A percentile compares a stretch with the other conserved stretches of the same genome.
phyloP scores from a whole-genome alignment of 495 filamentous ascomycete species.

The Lophiotrema nucula region DNA sequence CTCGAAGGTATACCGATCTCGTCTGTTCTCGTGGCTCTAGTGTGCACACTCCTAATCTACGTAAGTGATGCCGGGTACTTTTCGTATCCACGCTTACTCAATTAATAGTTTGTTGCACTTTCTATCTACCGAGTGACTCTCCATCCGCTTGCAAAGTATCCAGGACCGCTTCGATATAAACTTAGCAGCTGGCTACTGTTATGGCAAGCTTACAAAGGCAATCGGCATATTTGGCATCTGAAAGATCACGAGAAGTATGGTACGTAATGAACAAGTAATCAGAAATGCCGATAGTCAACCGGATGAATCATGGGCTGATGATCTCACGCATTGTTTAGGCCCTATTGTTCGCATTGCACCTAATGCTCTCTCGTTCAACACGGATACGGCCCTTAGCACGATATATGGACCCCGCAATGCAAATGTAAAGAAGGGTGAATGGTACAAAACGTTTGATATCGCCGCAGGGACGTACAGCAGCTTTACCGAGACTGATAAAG shows the following conservation, averaged over 20 bases:
- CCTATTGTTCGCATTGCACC: slow-evolving; percentile 36
- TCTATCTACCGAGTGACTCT: slow-evolving; percentile 26
- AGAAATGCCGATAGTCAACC: no score
- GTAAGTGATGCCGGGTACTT: background rate
- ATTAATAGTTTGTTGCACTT: slow-evolving; percentile 3
- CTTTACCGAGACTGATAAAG: slow-evolving; percentile 30
- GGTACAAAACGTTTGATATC: slow-evolving; percentile 37
- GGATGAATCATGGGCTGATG: no score
- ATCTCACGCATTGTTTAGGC: slow-evolving; percentile 5
- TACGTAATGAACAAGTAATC: slow-evolving; percentile 2
- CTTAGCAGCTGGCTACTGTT: slow-evolving; percentile 30
- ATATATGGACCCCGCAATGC: slow-evolving; percentile 45
- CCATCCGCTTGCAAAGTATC: slow-evolving; percentile 34
- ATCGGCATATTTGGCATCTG: slow-evolving; percentile 28
- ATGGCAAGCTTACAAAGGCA: slow-evolving; percentile 25
- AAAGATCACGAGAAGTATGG: slow-evolving; percentile 38
- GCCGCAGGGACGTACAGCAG: slow-evolving; percentile 29
- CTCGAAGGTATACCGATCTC: background rate
- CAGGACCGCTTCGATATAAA: slow-evolving; percentile 27
- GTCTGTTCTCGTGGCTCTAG: background rate
- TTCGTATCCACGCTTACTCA: background rate
- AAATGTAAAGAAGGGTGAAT: slow-evolving; percentile 37
- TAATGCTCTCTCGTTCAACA: slow-evolving; percentile 36
- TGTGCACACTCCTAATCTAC: background rate
- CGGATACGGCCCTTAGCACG: slow-evolving; percentile 27